Evolutionary conservation across 73 alveolate genomes (phyloP).

Genomic region (Durusdinium trenchii): DNA sequence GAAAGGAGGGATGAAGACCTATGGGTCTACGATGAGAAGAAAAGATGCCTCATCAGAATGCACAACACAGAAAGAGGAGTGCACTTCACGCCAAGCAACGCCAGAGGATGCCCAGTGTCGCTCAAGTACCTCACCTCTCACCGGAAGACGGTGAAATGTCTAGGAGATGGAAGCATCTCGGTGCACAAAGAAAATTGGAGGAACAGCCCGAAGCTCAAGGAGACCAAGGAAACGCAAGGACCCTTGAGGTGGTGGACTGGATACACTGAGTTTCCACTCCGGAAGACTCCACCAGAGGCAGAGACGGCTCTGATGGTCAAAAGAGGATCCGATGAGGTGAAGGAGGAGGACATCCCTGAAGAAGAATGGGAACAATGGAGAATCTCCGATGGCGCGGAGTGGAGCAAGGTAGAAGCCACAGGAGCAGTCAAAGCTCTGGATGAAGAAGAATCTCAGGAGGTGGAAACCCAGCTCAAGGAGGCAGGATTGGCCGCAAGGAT

Average conservation of each 20-base stretch:
- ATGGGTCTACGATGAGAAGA: neutral
- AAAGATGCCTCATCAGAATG: neutral
- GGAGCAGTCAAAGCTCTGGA: neutral
- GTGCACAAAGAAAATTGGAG: neutral
- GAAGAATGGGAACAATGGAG: constrained; percentile 51
- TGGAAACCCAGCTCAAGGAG: neutral
- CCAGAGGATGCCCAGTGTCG: neutral
- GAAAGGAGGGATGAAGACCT: neutral
- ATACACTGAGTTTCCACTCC: neutral
- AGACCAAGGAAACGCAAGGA: neutral
- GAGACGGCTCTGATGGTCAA: neutral
- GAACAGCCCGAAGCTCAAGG: no score
- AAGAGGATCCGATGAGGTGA: constrained; percentile 17
- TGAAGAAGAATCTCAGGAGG: neutral
- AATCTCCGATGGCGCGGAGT: neutral
- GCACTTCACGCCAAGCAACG: neutral
- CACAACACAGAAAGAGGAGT: neutral
- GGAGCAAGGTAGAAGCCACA: constrained; percentile 16
- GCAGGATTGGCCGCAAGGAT: neutral
- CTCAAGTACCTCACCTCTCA: neutral
- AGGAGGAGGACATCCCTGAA: neutral
- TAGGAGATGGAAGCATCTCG: neutral
- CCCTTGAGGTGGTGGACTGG: neutral
- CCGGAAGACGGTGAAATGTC: neutral
- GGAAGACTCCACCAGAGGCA: neutral